phyloP scores from a whole-genome alignment of 148 eudicot species.

The Fagopyrum tataricum region DNA sequence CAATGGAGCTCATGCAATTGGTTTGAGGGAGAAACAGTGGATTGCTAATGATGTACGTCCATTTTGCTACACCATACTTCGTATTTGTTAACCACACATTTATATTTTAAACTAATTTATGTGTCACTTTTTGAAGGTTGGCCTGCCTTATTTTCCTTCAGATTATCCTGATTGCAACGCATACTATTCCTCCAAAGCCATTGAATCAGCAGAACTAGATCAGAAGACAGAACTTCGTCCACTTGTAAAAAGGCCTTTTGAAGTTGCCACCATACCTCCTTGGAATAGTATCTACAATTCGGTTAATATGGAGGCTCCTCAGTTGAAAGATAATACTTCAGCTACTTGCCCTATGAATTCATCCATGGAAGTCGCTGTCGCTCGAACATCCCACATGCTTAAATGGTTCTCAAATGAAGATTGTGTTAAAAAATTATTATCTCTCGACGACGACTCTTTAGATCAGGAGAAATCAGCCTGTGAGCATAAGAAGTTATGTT shows the following conservation, averaged over 20 bases:
- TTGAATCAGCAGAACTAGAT: constrained; percentile 34
- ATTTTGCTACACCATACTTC: not conserved
- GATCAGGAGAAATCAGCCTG: constrained; percentile 18
- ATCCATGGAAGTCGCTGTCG: constrained; percentile 33
- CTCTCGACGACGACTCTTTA: constrained; percentile 30
- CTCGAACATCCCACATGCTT: constrained; percentile 55
- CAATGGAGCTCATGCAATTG: constrained; percentile 75
- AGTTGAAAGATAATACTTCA: constrained; percentile 14
- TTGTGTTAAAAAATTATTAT: constrained; percentile 32
- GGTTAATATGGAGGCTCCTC: constrained; percentile 13
- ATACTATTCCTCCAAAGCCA: constrained; percentile 43
- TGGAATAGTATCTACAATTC: constrained; percentile 47
- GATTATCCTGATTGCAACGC: constrained; percentile 83
- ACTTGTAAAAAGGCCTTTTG: constrained; percentile 41
- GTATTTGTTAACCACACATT: not conserved
- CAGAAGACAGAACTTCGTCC: constrained; percentile 36
- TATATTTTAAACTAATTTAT: not conserved
- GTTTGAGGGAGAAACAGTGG: constrained; percentile 90
- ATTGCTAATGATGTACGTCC: constrained; percentile 63
- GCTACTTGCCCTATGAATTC: not conserved
- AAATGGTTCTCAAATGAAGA: constrained; percentile 30
- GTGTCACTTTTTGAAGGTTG: constrained; percentile 42
- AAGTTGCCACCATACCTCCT: constrained; percentile 61
- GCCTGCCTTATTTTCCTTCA: constrained; percentile 65
- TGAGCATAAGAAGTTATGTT: constrained; percentile 39